phyloP scores from a whole-genome alignment of 805 yeast species.

The Suhomyces prunicola region DNA sequence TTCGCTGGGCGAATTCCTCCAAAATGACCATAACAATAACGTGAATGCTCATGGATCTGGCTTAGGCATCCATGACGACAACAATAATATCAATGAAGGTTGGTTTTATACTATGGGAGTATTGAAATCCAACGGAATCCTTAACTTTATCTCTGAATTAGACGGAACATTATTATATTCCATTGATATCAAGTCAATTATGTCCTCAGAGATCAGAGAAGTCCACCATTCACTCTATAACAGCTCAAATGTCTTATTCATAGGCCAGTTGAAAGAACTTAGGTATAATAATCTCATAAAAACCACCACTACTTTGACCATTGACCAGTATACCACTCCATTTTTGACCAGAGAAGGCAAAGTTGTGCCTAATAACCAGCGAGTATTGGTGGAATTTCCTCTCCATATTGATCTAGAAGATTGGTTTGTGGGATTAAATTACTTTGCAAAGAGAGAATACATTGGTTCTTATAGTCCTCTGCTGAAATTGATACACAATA shows the following conservation, averaged over 20 bases:
- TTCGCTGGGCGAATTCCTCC: conserved; percentile 6
- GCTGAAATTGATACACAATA: neutral
- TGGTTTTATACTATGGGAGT: conserved; percentile 78
- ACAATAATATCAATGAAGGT: conserved; percentile 40
- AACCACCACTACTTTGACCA: conserved; percentile 23
- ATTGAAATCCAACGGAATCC: conserved; percentile 57
- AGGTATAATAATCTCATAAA: conserved; percentile 42
- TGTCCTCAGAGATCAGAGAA: conserved; percentile 60
- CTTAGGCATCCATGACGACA: neutral
- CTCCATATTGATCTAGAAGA: conserved; percentile 69
- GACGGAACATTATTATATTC: conserved; percentile 64
- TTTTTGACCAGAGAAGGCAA: conserved; percentile 36
- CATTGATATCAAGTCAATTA: conserved; percentile 49
- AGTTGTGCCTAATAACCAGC: conserved; percentile 27
- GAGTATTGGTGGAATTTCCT: conserved; percentile 61
- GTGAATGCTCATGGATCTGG: neutral
- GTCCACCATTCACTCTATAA: conserved; percentile 62
- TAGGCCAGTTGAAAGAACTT: conserved; percentile 56
- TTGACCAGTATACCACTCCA: conserved; percentile 21
- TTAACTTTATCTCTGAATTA: conserved; percentile 57
- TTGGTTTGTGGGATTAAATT: conserved; percentile 67
- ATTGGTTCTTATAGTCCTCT: conserved; percentile 26
- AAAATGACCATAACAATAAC: neutral
- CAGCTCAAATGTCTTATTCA: conserved; percentile 53
- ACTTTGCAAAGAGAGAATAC: conserved; percentile 60